Evolutionary conservation across 495 filamentous ascomycete genomes (phyloP).

Genomic region (Margaritispora aquatica): DNA sequence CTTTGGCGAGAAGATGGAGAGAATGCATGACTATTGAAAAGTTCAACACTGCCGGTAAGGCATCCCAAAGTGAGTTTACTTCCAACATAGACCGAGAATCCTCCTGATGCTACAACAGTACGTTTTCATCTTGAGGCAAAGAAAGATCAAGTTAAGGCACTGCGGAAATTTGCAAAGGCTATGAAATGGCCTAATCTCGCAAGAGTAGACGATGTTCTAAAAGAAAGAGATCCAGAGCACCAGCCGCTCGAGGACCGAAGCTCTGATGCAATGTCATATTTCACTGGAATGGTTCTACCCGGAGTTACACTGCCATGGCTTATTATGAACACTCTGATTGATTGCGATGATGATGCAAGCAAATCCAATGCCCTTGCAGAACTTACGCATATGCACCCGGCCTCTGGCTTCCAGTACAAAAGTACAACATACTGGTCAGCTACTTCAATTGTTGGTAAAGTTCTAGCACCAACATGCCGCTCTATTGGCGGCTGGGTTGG

Average conservation of each 20-base stretch:
- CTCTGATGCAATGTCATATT: slow-evolving; percentile 65
- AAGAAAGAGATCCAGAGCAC: slow-evolving; percentile 45
- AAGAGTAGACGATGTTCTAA: slow-evolving; percentile 51
- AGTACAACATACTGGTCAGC: slow-evolving; percentile 67
- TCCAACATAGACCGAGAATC: background rate
- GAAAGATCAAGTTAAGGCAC: slow-evolving; percentile 54
- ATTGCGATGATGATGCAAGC: slow-evolving; percentile 57
- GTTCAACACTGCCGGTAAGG: slow-evolving; percentile 27
- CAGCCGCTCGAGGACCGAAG: slow-evolving; percentile 51
- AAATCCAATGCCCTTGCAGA: slow-evolving; percentile 47
- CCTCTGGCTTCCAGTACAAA: slow-evolving; percentile 66
- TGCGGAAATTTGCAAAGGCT: slow-evolving; percentile 57
- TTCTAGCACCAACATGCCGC: slow-evolving; percentile 68
- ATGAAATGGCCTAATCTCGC: slow-evolving; percentile 70
- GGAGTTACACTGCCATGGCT: slow-evolving; percentile 64
- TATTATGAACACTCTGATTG: slow-evolving; percentile 66
- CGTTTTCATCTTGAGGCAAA: slow-evolving; percentile 51
- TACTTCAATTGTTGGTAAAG: slow-evolving; percentile 63
- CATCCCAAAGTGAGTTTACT: slow-evolving; percentile 32
- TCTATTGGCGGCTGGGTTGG: slow-evolving; percentile 66
- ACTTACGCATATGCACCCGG: slow-evolving; percentile 53
- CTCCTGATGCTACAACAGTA: slow-evolving; percentile 28
- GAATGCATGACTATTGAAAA: slow-evolving; percentile 57
- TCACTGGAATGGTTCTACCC: slow-evolving; percentile 61
- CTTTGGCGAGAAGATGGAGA: slow-evolving; percentile 60